Conservation (phyloP, 352 stramenopile species). For the Phytophthora pini region DNA sequence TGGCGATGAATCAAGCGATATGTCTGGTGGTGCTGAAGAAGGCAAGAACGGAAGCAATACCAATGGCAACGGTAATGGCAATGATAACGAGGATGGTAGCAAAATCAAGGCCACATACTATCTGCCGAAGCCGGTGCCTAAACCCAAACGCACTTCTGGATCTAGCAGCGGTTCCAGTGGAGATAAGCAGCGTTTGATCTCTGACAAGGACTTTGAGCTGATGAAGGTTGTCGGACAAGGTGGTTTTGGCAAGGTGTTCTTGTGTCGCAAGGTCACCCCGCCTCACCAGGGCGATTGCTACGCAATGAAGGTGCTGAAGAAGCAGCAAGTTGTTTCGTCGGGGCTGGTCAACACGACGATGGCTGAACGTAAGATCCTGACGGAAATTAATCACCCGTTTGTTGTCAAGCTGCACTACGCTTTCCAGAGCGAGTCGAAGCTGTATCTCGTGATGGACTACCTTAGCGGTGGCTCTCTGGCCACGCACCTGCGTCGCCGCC, state of each 20-base stretch:
- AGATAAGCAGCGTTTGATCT: conserved; percentile 54
- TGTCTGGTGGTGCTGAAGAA: conserved; percentile 66
- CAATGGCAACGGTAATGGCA: conserved; percentile 11
- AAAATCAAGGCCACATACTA: conserved; percentile 83
- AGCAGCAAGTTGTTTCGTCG: conserved; percentile 91
- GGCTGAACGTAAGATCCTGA: conserved; percentile 93
- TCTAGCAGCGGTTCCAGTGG: conserved; percentile 27
- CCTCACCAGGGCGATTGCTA: conserved; percentile 95
- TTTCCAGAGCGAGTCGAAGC: conserved; percentile 93
- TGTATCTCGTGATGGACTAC: conserved; percentile 96
- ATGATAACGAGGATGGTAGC: conserved; percentile 38
- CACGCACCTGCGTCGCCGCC: conserved; percentile 87
- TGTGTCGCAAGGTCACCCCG: conserved; percentile 94
- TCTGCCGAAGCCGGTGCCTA: conserved; percentile 73
- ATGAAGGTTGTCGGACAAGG: conserved; percentile 98
- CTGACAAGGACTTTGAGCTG: conserved; percentile 95
- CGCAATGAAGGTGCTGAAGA: conserved; percentile 98
- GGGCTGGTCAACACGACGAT: conserved; percentile 94
- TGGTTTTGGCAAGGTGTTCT: conserved; percentile 98
- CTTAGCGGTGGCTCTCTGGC: conserved; percentile 91
- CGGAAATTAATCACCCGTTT: conserved; percentile 93
- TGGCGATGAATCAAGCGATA: conserved; percentile 73
- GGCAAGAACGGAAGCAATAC: conserved; percentile 46
- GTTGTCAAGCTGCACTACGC: conserved; percentile 95
- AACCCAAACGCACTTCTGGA: conserved; percentile 37